phyloP scores from a whole-genome alignment of 2,329 filamentous ascomycete genomes.

The Periconia macrospinosa region DNA sequence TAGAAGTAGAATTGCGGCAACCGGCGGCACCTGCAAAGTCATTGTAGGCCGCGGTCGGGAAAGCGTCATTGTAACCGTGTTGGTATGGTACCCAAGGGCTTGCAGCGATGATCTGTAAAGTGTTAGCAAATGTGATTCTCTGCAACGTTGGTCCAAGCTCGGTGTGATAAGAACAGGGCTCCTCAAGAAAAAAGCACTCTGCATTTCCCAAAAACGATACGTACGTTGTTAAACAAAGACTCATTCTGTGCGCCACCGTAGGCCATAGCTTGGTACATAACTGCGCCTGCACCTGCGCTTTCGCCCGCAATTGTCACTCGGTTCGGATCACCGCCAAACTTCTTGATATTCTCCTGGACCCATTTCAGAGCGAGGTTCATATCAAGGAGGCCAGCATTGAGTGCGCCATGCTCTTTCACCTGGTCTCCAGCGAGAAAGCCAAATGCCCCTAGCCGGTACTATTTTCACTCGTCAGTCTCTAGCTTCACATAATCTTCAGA shows the following conservation, averaged over 20 bases:
- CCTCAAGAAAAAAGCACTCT: constrained; percentile 11
- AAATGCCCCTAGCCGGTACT: constrained; percentile 64
- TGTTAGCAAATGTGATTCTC: constrained; percentile 17
- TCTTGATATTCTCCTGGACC: constrained; percentile 61
- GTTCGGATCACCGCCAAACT: constrained; percentile 56
- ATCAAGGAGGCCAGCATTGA: constrained; percentile 67
- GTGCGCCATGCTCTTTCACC: constrained; percentile 57
- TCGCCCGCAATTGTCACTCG: constrained; percentile 64
- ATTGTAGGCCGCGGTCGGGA: constrained; percentile 32
- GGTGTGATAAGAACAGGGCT: too few species aligned
- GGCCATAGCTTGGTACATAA: constrained; percentile 47
- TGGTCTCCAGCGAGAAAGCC: constrained; percentile 64
- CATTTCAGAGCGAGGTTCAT: constrained; percentile 63
- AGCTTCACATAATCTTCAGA: too few species aligned
- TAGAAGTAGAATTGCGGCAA: constrained; percentile 24
- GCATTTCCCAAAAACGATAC: constrained; percentile 22
- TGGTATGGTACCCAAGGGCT: constrained; percentile 38
- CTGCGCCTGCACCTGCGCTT: constrained; percentile 64
- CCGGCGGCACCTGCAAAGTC: constrained; percentile 31
- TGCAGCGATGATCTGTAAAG: constrained; percentile 28
- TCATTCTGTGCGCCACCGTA: constrained; percentile 41
- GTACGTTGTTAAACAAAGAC: constrained; percentile 34
- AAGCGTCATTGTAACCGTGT: constrained; percentile 34
- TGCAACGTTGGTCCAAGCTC: too few species aligned
- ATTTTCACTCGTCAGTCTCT: constrained; percentile 20